Base-by-base conservation (phyloP, 2,329 filamentous ascomycete species). In the Anthostomella pinea region DNA sequence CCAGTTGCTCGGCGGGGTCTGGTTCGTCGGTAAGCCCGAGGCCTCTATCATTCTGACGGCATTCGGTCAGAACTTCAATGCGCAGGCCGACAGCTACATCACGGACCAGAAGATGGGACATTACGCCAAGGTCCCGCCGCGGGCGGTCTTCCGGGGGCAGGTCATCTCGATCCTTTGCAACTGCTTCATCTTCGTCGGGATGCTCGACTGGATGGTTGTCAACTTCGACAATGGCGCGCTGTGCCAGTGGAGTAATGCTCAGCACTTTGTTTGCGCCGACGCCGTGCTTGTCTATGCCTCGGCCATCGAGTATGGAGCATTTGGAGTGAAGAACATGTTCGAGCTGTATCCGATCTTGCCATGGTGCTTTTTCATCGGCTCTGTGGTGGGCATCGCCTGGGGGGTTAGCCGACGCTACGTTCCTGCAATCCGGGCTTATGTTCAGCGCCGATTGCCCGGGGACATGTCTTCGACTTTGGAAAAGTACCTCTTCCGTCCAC, bases 341-440 rank as follows among this genome's bases (percentile, higher is more conserved):
- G 59, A 62, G 36, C 46, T 68, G 22, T 69, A 69, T 38, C 65
- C 66, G 3, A 48, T 68, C 17, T 57, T 69, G 34, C 65, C 65
- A 46, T 69, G 63, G 64, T 69, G 66, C 39, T 69, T 69, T 53
- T 57, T 67, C 15, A 64, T 69, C 23, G 67, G 67, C 9, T 41
- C 54, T 8, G 42, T 39, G 32, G 49, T 69, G 13, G 58, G 64
- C 20, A 14, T 69, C 13, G 36, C 63, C 18, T 69, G 67, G 39
- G 50, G 65, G 9, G 34, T 57, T 34, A 51, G 52, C 5, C 56
- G 65, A 42, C 54, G 50, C 18, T 61, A 64, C 39, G 54, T 66
- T 14, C 62, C 63, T 0, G 49, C 48, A 1, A 53, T 63, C 3
- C 49, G 51, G 30, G 62, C 63, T 36, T 51, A 38, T 33, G 50